A percentile compares a stretch with the other conserved stretches of the same genome.
Evolutionary conservation across 352 stramenopile genomes (phyloP).

Genomic region (Peronospora tabacina): DNA sequence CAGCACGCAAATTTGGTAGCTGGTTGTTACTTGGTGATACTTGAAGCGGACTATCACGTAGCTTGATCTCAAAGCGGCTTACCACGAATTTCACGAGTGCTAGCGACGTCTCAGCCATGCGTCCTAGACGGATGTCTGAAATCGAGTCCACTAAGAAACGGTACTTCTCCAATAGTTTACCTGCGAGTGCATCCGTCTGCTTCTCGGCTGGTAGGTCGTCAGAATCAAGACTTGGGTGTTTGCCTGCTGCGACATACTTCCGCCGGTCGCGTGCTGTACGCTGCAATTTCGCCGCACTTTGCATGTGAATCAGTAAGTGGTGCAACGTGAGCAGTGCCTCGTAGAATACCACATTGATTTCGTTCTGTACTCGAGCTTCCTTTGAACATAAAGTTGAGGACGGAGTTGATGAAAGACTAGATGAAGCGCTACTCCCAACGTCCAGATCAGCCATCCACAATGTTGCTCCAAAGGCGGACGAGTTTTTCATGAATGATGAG

Average conservation of each 20-base stretch:
- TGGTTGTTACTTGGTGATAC: slow-evolving; percentile 16
- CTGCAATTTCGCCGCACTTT: slow-evolving; percentile 24
- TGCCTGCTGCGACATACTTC: slow-evolving; percentile 25
- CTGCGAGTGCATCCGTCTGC: slow-evolving; percentile 31
- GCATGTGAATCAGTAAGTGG: slow-evolving; percentile 49
- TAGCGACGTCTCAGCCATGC: slow-evolving; percentile 46
- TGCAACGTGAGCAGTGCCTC: slow-evolving; percentile 60
- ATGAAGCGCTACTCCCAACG: slow-evolving; percentile 17
- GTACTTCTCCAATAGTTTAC: slow-evolving; percentile 51
- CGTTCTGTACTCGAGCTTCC: slow-evolving; percentile 53
- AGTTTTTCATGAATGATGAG: slow-evolving; percentile 13
- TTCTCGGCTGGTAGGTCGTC: slow-evolving; percentile 26
- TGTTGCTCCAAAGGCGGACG: slow-evolving; percentile 19
- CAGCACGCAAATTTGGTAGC: slow-evolving; percentile 8
- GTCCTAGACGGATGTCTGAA: slow-evolving; percentile 50
- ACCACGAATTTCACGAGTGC: slow-evolving; percentile 57
- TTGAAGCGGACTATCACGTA: slow-evolving; percentile 6
- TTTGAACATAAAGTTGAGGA: slow-evolving; percentile 37
- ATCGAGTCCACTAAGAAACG: slow-evolving; percentile 66
- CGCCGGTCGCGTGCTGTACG: slow-evolving; percentile 11
- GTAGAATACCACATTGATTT: slow-evolving; percentile 64
- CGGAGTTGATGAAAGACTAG: slow-evolving; percentile 28
- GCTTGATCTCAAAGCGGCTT: slow-evolving; percentile 28
- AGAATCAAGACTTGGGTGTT: slow-evolving; percentile 5
- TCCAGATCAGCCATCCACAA: slow-evolving; percentile 39